Percentiles rank a stretch among this genome's conserved stretches.
Conservation (phyloP, 2,329 filamentous ascomycete species). For the Diplocarpon rosae region DNA sequence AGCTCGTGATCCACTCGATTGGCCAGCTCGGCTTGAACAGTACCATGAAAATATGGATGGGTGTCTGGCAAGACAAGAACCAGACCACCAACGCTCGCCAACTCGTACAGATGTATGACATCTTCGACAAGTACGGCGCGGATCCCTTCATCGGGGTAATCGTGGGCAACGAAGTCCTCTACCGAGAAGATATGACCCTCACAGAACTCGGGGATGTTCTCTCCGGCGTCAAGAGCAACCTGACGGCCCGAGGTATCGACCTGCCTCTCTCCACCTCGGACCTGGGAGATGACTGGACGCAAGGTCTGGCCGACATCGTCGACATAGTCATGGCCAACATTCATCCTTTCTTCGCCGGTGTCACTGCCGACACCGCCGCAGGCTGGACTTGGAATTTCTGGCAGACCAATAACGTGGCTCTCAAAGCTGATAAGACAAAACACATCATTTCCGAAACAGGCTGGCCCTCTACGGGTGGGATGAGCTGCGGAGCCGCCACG, state of each 20-base stretch:
- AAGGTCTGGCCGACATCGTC: conserved; percentile 54
- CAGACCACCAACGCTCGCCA: conserved; percentile 75
- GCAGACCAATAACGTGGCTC: conserved; percentile 52
- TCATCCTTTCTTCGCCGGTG: conserved; percentile 88
- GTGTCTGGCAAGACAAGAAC: conserved; percentile 85
- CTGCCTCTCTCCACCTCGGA: conserved; percentile 81
- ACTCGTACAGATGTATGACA: conserved; percentile 70
- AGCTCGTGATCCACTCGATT: conserved; percentile 83
- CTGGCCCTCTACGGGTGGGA: conserved; percentile 80
- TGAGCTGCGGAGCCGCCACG: conserved; percentile 51
- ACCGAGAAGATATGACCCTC: conserved; percentile 64
- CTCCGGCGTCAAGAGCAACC: conserved; percentile 56
- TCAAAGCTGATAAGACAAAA: conserved; percentile 49
- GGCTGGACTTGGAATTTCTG: conserved; percentile 80
- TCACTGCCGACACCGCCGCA: conserved; percentile 55
- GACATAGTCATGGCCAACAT: conserved; percentile 96
- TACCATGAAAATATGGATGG: conserved; percentile 80
- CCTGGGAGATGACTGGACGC: conserved; percentile 77
- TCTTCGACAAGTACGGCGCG: conserved; percentile 58
- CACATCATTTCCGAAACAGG: conserved; percentile 86
- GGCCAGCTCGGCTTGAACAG: conserved; percentile 59
- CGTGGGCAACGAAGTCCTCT: conserved; percentile 68
- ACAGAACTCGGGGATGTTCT: conserved; percentile 54
- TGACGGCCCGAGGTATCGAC: conserved; percentile 51
- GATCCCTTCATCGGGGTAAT: conserved; percentile 73